These are phyloP conservation scores for Lasiosphaeria ovina DNA, from an alignment of 495 filamentous ascomycete species.

Conservation along the genomic window DNA sequence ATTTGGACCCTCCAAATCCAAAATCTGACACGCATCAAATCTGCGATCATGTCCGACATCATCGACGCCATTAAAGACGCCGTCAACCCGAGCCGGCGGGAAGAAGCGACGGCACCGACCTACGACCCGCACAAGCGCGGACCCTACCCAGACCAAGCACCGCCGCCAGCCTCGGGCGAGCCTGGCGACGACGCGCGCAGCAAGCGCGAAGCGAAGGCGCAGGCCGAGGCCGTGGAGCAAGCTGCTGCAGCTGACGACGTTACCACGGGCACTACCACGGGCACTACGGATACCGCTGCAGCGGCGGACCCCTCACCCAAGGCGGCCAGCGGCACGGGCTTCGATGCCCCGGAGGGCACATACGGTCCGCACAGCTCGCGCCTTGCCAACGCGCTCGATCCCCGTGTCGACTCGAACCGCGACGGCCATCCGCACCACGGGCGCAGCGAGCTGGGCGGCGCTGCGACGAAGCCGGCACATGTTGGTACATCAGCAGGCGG, in stretches of 20 bases:
- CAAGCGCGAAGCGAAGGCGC: conserved; percentile 6
- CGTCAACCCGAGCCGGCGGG: conserved; percentile 25
- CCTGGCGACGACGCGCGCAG: not conserved
- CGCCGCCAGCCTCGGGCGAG: not conserved
- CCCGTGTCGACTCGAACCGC: conserved; percentile 24
- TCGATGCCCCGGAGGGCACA: conserved; percentile 33
- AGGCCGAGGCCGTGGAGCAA: conserved; percentile 6
- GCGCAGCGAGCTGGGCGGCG: conserved; percentile 7
- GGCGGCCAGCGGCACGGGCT: conserved; percentile 17
- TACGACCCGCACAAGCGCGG: conserved; percentile 25
- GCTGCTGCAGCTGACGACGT: not conserved
- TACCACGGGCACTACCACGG: not conserved
- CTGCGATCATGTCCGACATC: conserved; percentile 28
- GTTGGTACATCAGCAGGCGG: too few species aligned
- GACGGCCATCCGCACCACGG: conserved; percentile 19
- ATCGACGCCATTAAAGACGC: conserved; percentile 28
- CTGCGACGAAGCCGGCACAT: conserved; percentile 9
- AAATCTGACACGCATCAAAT: not conserved
- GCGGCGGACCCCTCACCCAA: conserved; percentile 7
- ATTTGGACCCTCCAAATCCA: not conserved
- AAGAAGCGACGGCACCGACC: conserved; percentile 22
- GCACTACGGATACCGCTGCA: not conserved
- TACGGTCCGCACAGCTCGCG: conserved; percentile 44
- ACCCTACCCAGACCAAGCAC: conserved; percentile 21
- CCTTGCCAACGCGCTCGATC: conserved; percentile 34